A percentile compares a stretch with the other conserved stretches of the same genome.
Evolutionary conservation across 345 rosid species (phyloP).

Genomic region (Diplotaxis tenuifolia): DNA sequence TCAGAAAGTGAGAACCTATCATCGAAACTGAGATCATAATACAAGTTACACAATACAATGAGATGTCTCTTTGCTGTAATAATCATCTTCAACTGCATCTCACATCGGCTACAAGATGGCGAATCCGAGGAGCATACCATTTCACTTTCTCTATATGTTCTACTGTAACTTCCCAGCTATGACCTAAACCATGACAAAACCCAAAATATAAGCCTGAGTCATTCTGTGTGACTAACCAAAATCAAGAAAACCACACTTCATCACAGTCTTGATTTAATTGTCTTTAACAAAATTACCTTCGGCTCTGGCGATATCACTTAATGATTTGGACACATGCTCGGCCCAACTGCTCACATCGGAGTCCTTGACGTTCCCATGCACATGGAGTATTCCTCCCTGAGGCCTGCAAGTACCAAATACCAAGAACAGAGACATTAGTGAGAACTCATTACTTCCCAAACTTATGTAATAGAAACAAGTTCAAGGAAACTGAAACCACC

Average conservation of each 20-base stretch:
- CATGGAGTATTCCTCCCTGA: conserved; percentile 80
- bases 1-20: neutral
- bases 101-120: conserved; percentile 88
- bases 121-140: conserved; percentile 93
- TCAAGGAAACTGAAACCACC: conserved; percentile 43
- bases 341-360: conserved; percentile 60
- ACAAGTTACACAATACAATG: neutral
- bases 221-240: neutral
- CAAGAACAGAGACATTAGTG: conserved; percentile 11
- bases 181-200: conserved; percentile 48
- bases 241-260: neutral
- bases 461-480: neutral
- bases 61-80: neutral
- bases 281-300: no score
- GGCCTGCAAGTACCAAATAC: conserved; percentile 49
- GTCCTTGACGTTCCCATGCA: conserved; percentile 89
- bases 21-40: neutral
- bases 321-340: conserved; percentile 49
- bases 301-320: conserved; percentile 57
- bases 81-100: conserved; percentile 46
- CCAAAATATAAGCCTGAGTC: neutral
- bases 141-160: conserved; percentile 84
- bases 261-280: no score
- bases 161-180: conserved; percentile 62
- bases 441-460: neutral